phyloP scores from a whole-genome alignment of 1,284 basidiomycete genomes.

The Pseudozyma pruni region DNA sequence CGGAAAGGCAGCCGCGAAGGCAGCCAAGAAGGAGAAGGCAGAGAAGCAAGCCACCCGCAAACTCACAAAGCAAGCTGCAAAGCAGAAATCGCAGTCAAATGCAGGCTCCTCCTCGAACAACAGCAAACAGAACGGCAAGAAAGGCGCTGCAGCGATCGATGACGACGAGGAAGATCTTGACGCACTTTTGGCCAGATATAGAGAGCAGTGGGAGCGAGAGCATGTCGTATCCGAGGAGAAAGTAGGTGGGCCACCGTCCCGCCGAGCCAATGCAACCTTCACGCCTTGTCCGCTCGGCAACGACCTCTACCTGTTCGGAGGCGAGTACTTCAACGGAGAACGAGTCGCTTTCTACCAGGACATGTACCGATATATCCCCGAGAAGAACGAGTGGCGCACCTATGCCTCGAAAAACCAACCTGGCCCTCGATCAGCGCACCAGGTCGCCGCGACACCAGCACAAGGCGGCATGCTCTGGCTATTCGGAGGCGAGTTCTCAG shows the following conservation, averaged over 20 bases:
- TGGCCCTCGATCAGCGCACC: conserved; percentile 65
- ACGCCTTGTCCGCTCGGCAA: conserved; percentile 65
- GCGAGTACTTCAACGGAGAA: conserved; percentile 67
- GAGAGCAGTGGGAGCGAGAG: conserved; percentile 62
- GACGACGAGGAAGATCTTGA: conserved; percentile 67
- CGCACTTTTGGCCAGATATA: conserved; percentile 59
- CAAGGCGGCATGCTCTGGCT: conserved; percentile 67
- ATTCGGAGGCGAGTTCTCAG: conserved; percentile 72
- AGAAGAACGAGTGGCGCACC: conserved; percentile 62
- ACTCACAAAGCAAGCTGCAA: conserved; percentile 56
- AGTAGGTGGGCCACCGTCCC: conserved; percentile 53
- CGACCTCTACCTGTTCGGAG: conserved; percentile 66
- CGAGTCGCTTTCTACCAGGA: conserved; percentile 64
- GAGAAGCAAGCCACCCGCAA: conserved; percentile 62
- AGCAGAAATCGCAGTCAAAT: conserved; percentile 28
- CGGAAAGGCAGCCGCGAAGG: conserved; percentile 64
- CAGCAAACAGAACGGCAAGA: conserved; percentile 46
- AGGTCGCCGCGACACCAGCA: conserved; percentile 60
- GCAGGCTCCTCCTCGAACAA: conserved; percentile 7
- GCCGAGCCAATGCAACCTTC: conserved; percentile 65
- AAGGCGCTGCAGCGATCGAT: conserved; percentile 29
- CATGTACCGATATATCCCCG: conserved; percentile 63
- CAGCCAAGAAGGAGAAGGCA: conserved; percentile 66
- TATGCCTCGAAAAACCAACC: conserved; percentile 64
- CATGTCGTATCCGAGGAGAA: conserved; percentile 62